Base-by-base conservation (phyloP, 495 filamentous ascomycete species). In the Cudoniella acicularis region DNA sequence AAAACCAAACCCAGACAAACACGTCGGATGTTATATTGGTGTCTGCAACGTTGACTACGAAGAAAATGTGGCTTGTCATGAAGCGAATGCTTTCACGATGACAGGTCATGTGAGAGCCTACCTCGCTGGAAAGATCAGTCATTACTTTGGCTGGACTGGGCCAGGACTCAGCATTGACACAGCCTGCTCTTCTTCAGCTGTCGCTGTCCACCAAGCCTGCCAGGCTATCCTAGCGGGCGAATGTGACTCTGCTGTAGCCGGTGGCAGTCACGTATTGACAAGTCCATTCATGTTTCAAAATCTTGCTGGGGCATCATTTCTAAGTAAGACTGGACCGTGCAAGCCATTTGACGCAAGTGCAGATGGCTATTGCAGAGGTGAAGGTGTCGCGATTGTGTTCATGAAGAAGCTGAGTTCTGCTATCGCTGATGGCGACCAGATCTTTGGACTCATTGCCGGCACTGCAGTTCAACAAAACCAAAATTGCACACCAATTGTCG, bases 151-250 rank as follows among this genome's bases (percentile, higher is more conserved):
- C 59, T 73, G 82, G 61, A 73, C 79, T 41, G 80, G 83, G 6
- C 58, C 77, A 1, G 74, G 87, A 55, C 86, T 90, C 64, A 92
- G 86, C 24, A 80, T 92, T 22, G 91, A 96, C 67, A 95, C 91
- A 2, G 91, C 91, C 23, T 96, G 91, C 68, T 96, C 91, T 1
- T 92, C 90, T 8, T 91, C 87, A 53, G 63, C 78, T 52, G 54
- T 63, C n/a, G 61, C 50, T 10, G 18, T 63, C 8, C 41, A 59
- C 42, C 30, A 23, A 18, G 62, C 52, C 1, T 53, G 47, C 11
- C 10, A 23, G 10, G 54, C 59, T 1, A 52, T 65, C 30, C 18
- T 13, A 36, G 18, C 6, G 11, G 54, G 56, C 3, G 55, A 65
- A 30, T 54, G 49, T 30, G n/a, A 48, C 11, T 24, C 17, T 0